Evolutionary conservation across 2,329 filamentous ascomycete genomes (phyloP).

Genomic region (Stemphylium vesicarium): DNA sequence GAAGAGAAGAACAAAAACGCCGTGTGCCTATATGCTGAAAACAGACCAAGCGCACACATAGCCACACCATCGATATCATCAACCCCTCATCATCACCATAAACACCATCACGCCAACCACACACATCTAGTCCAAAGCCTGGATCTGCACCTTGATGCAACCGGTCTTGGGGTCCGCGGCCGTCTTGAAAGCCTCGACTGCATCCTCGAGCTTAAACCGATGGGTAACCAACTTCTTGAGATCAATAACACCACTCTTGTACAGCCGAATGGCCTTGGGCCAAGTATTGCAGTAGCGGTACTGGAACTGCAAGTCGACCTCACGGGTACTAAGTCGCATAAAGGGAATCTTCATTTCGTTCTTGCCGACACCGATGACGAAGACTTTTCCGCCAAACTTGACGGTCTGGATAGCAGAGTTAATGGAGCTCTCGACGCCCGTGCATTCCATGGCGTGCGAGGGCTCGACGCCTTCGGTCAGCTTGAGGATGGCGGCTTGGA

Average conservation of each 20-base stretch:
- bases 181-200: constrained; percentile 86
- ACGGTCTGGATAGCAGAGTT: constrained; percentile 84
- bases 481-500: constrained; percentile 70
- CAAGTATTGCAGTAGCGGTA: constrained; percentile 97
- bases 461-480: constrained; percentile 77
- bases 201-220: constrained; percentile 82
- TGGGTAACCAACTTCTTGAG: constrained; percentile 86
- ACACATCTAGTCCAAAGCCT: constrained; percentile 59
- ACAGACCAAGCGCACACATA: background rate
- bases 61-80: background rate
- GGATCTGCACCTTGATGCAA: constrained; percentile 97
- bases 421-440: constrained; percentile 90
- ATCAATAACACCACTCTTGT: constrained; percentile 84
- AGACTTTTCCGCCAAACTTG: constrained; percentile 96
- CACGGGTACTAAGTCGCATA: constrained; percentile 87
- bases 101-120: background rate
- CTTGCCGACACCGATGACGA: constrained; percentile 93
- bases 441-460: constrained; percentile 85
- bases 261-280: constrained; percentile 87
- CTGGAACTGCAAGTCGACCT: constrained; percentile 95
- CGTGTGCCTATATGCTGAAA: background rate
- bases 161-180: constrained; percentile 87
- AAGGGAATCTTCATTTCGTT: constrained; percentile 96
- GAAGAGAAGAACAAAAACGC: background rate
- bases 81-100: background rate